A percentile compares a stretch with the other conserved stretches of the same genome.
phyloP scores from a whole-genome alignment of 805 yeast genomes.

The Candida vaughaniae region DNA sequence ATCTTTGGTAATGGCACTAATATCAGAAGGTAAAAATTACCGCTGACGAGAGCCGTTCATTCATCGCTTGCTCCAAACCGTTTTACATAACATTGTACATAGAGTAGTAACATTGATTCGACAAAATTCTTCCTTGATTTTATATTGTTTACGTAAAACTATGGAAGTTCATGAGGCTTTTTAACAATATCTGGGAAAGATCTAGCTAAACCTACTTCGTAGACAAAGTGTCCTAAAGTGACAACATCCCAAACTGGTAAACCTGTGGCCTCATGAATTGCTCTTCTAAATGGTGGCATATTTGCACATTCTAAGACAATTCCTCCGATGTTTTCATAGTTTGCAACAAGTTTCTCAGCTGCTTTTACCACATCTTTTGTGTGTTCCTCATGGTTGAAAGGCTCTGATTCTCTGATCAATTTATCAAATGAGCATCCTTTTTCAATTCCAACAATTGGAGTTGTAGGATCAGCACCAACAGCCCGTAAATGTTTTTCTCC shows the following conservation, averaged over 20 bases:
- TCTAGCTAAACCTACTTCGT: slow-evolving; percentile 8
- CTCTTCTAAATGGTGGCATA: slow-evolving; percentile 32
- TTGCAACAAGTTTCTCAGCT: slow-evolving; percentile 4
- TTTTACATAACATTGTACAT: too few species aligned
- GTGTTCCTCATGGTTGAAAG: slow-evolving; percentile 21
- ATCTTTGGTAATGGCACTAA: too few species aligned
- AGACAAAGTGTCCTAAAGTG: slow-evolving; percentile 31
- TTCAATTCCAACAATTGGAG: slow-evolving; percentile 14
- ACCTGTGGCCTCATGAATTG: slow-evolving; percentile 20
- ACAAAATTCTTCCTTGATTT: too few species aligned
- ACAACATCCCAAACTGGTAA: slow-evolving; percentile 31
- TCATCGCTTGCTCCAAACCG: too few species aligned
- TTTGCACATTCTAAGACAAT: slow-evolving; percentile 34
- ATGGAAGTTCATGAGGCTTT: background rate
- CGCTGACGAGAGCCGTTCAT: too few species aligned
- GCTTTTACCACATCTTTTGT: slow-evolving; percentile 18
- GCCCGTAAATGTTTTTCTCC: slow-evolving; percentile 27
- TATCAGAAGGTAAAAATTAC: too few species aligned
- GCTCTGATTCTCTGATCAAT: slow-evolving; percentile 18
- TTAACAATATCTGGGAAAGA: background rate
- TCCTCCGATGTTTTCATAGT: slow-evolving; percentile 18
- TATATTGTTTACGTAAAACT: too few species aligned
- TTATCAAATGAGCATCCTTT: slow-evolving; percentile 9
- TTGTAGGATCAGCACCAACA: slow-evolving; percentile 23
- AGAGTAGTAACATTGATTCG: too few species aligned